Evolutionary conservation across 176 grass and related monocot genomes (phyloP), one percentile per base, ranked within the genome.

Genomic region (Aechmea fasciata): DNA sequence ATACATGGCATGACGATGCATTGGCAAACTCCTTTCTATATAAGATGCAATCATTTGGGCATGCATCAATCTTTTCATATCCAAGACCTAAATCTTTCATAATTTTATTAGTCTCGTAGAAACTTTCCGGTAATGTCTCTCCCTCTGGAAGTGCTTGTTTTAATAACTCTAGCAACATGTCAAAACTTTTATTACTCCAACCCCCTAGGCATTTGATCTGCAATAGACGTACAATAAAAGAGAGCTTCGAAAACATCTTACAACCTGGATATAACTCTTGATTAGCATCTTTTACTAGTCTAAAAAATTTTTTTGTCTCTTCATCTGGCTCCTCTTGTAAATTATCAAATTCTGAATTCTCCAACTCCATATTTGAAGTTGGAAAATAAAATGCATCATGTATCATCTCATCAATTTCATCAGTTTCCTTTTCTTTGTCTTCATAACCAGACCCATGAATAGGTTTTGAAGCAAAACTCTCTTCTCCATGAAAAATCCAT

Each of bases 51-150:
- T 81, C 23, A 3, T 72, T 61, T 9, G 26, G 67, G 50, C 66
- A 85, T 17, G 72, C 72, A 80, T 80, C 71, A 2, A 85, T 80
- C 53, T 85, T 80, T 4, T 3, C 12, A 75, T 75, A 75, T 50
- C 8, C 57, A 20, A 75, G 47, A 52, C 41, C 73, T 15, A 75
- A 66, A 50, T 65, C 48, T 24, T 10, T 13, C n/a, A 79, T 85
- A 6, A 81, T 41, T 53, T 72, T 85, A 12, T 76, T 80, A 1
- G 65, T 66, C 19, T 71, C 51, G 57, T 80, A 59, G 9, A 48
- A 74, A 11, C 53, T 78, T 11, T 71, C 69, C 3, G 70, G 75
- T 47, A 84, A 64, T 11, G 62, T 66, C 22, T 48, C 61, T 19
- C 67, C 51, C 1, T n/a, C 11, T 0, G 64, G 83, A 64, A 78